Conservation (phyloP, 345 rosid species). For the Brassica nigra region DNA sequence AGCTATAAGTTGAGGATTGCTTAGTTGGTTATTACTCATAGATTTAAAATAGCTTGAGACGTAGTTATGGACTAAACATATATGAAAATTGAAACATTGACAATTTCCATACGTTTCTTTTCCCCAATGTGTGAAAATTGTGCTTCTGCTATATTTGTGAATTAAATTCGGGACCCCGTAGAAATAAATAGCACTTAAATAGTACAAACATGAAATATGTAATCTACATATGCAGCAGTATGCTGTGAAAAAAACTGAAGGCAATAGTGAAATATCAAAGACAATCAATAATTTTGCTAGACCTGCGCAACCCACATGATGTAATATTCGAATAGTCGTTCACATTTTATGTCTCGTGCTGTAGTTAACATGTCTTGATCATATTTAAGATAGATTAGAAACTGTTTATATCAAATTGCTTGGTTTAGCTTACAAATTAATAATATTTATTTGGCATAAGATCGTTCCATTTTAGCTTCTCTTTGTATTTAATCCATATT, state of each 20-base stretch:
- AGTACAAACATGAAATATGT: background rate
- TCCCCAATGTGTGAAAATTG: background rate
- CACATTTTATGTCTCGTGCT: conserved; percentile 19
- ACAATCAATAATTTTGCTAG: background rate
- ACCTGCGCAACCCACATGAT: conserved; percentile 19
- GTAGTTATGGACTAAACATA: background rate
- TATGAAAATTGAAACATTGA: background rate
- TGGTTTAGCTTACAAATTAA: conserved; percentile 27
- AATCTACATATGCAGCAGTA: background rate
- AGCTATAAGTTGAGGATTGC: background rate
- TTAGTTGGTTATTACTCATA: background rate
- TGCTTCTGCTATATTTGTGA: background rate
- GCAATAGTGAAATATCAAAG: background rate
- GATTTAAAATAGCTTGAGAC: background rate
- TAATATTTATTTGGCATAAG: background rate
- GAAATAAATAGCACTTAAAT: background rate
- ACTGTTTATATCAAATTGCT: conserved; percentile 9
- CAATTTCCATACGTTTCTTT: background rate
- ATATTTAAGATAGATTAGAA: conserved; percentile 12
- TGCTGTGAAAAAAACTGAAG: background rate
- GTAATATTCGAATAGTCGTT: conserved; percentile 30
- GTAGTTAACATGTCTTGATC: conserved; percentile 57
- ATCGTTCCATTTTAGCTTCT: conserved; percentile 20
- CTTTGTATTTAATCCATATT: conserved; percentile 7
- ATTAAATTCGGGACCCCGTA: background rate